These are phyloP conservation scores for Nakazawaea ambrosiae DNA, from an alignment of 805 yeast genomes.

Conservation along the genomic window DNA sequence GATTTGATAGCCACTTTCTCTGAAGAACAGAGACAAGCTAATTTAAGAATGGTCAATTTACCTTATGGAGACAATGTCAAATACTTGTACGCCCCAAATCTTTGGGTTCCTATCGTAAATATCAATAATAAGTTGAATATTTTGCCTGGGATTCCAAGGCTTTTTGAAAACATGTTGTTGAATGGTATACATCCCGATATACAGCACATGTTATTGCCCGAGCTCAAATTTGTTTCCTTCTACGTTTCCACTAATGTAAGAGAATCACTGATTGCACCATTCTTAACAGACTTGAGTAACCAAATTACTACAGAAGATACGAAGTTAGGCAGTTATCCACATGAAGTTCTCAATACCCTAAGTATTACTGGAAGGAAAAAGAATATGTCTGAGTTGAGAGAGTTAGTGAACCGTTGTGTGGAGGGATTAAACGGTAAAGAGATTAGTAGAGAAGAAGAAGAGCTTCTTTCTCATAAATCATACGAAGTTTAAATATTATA, in stretches of 20 bases:
- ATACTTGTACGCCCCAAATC: constrained; percentile 39
- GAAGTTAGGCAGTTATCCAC: constrained; percentile 85
- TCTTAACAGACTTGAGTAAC: constrained; percentile 44
- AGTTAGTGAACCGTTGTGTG: constrained; percentile 40
- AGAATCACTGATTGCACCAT: constrained; percentile 69
- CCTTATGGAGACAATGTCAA: constrained; percentile 46
- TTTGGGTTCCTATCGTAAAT: constrained; percentile 84
- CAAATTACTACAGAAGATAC: constrained; percentile 30
- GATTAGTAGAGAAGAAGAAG: constrained; percentile 53
- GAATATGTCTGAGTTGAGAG: constrained; percentile 29
- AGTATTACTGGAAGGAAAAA: constrained; percentile 59
- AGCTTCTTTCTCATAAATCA: constrained; percentile 10
- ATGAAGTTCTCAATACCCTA: constrained; percentile 60
- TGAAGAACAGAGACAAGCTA: constrained; percentile 47
- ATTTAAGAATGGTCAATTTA: constrained; percentile 72
- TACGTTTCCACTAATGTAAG: constrained; percentile 54
- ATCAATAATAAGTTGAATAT: constrained; percentile 60
- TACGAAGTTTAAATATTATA: constrained; percentile 1
- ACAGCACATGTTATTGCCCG: constrained; percentile 29
- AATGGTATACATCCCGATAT: constrained; percentile 32
- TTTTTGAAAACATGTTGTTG: constrained; percentile 51
- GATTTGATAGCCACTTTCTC: constrained; percentile 26
- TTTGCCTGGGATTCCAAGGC: constrained; percentile 79
- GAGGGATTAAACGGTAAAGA: constrained; percentile 47
- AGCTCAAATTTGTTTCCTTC: constrained; percentile 33